phyloP scores from a whole-genome alignment of 768 basidiomycete species.

The Suillus variegatus region DNA sequence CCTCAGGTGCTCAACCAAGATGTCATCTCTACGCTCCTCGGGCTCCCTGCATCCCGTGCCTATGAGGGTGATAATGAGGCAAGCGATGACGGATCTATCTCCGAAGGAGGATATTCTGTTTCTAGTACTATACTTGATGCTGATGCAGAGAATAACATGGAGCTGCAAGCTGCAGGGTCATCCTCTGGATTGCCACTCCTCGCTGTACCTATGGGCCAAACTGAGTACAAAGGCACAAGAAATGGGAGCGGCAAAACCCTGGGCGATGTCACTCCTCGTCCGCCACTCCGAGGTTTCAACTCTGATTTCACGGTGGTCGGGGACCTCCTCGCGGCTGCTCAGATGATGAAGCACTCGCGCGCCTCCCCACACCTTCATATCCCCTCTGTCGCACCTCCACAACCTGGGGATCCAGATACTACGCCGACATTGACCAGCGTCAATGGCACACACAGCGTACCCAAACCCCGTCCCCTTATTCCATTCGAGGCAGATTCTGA shows the following conservation, averaged over 20 bases:
- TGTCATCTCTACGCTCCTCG: constrained; percentile 66
- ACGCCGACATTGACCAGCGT: constrained; percentile 14
- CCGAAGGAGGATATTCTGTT: constrained; percentile 41
- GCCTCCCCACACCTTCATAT: constrained; percentile 10
- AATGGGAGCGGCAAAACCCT: constrained; percentile 24
- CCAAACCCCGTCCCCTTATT: constrained; percentile 44
- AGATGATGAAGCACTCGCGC: constrained; percentile 9
- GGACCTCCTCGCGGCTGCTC: constrained; percentile 28
- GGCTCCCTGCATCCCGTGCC: constrained; percentile 44
- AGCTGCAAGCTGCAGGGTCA: constrained; percentile 29
- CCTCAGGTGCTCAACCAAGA: constrained; percentile 74
- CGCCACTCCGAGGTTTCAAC: constrained; percentile 39
- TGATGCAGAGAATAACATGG: constrained; percentile 31
- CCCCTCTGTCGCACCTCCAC: constrained; percentile 10
- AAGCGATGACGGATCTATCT: constrained; percentile 36
- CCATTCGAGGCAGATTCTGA: constrained; percentile 68
- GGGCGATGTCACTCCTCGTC: constrained; percentile 64
- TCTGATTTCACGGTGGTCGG: constrained; percentile 34
- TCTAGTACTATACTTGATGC: constrained; percentile 39
- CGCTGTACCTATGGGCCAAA: constrained; percentile 20
- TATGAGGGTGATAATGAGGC: constrained; percentile 62
- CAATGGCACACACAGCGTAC: constrained; percentile 15
- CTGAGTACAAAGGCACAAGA: constrained; percentile 18
- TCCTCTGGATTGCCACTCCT: constrained; percentile 37
- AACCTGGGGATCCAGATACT: constrained; percentile 7